phyloP scores from a whole-genome alignment of 2,329 filamentous ascomycete species.

The Thelonectria rubi region DNA sequence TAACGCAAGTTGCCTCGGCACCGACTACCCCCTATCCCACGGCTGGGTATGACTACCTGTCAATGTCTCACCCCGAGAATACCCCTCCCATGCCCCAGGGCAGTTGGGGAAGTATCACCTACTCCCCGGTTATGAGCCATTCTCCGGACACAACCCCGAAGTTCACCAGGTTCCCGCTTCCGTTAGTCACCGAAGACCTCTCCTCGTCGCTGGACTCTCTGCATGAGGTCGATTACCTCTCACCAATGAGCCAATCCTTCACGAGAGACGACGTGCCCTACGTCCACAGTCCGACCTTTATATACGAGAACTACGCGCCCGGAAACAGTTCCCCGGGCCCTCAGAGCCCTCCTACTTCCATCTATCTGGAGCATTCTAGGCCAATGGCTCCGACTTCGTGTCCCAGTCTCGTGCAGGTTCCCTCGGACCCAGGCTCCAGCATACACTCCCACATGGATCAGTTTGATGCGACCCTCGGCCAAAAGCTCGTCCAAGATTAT shows the following conservation, averaged over 20 bases:
- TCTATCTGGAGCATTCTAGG: conserved; percentile 63
- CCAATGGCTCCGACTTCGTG: conserved; percentile 65
- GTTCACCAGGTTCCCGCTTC: conserved; percentile 56
- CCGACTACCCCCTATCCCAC: conserved; percentile 53
- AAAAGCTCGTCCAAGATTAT: conserved; percentile 63
- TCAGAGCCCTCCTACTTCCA: conserved; percentile 63
- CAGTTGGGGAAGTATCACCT: conserved; percentile 59
- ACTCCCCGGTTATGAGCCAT: conserved; percentile 52
- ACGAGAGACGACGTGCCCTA: conserved; percentile 66
- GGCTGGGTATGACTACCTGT: conserved; percentile 59
- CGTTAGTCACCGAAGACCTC: conserved; percentile 60
- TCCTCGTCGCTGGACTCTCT: conserved; percentile 67
- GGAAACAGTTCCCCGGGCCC: conserved; percentile 62
- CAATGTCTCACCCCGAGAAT: conserved; percentile 58
- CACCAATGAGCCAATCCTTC: conserved; percentile 66
- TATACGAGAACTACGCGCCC: conserved; percentile 65
- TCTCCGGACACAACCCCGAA: conserved; percentile 49
- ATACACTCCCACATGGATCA: conserved; percentile 67
- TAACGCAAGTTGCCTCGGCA: conserved; percentile 52
- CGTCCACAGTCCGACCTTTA: conserved; percentile 63
- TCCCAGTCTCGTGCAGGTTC: conserved; percentile 68
- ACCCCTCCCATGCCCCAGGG: conserved; percentile 52
- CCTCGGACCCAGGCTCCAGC: conserved; percentile 68
- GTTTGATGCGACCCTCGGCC: conserved; percentile 64
- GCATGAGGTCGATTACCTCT: conserved; percentile 70